Conservation (phyloP, 192 early-diverging fungal species). For the Backusella tuberculispora region DNA sequence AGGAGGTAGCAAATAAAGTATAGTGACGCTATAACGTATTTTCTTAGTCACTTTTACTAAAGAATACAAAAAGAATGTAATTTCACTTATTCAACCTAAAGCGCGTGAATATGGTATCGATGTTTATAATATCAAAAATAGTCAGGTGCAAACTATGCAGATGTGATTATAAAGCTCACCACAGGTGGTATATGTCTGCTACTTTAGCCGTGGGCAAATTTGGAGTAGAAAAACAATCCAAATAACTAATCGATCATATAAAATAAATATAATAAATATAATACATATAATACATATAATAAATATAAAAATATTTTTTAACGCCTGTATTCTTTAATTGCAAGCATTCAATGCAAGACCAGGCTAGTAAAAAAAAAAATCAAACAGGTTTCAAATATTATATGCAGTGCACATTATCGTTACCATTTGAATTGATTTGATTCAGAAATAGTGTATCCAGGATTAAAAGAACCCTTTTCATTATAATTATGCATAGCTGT, state of each 20-base stretch:
- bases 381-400: no score
- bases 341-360: no score
- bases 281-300: no score
- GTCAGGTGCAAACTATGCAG: slow-evolving; percentile 68
- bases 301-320: no score
- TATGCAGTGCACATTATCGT: no score
- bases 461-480: no score
- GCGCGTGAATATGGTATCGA: slow-evolving; percentile 87
- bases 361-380: no score
- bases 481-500: no score
- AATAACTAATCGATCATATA: background rate
- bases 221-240: slow-evolving; percentile 78
- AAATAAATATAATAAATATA: no score
- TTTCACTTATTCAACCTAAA: slow-evolving; percentile 90
- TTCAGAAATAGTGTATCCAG: no score
- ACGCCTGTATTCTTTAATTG: no score
- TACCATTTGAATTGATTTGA: no score
- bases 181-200: slow-evolving; percentile 83
- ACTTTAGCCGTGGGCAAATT: slow-evolving; percentile 93
- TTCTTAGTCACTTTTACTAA: slow-evolving; percentile 71
- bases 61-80: slow-evolving; percentile 81
- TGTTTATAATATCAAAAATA: slow-evolving; percentile 84
- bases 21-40: background rate
- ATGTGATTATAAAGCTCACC: slow-evolving; percentile 82
- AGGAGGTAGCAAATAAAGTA: background rate